Conservation (phyloP, 306 rosid genomes). For the Lagenaria siceraria region DNA sequence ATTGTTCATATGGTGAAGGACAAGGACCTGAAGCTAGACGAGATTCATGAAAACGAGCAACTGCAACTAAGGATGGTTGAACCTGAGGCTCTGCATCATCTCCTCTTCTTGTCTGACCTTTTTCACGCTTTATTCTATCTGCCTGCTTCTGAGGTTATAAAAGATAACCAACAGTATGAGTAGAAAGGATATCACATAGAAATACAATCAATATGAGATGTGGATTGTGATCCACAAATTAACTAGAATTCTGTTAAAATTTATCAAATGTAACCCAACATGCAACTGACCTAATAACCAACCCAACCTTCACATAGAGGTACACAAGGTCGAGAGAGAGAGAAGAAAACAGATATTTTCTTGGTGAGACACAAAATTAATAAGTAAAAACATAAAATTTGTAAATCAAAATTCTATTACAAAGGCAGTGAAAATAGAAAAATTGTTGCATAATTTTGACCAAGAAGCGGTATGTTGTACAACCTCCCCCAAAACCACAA, state of each 20-base stretch:
- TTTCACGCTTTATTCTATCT: constrained; percentile 83
- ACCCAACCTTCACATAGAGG: background rate
- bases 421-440: background rate
- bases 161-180: background rate
- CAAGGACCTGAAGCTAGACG: constrained; percentile 89
- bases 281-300: background rate
- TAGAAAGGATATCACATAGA: background rate
- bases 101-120: constrained; percentile 63
- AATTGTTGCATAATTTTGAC: background rate
- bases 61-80: constrained; percentile 69
- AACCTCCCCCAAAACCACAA: background rate
- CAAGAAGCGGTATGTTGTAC: background rate
- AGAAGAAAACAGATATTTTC: background rate
- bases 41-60: constrained; percentile 69
- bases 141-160: constrained; percentile 48
- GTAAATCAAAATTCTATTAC: background rate
- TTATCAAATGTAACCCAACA: background rate
- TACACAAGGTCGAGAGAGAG: background rate
- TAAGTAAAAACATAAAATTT: background rate
- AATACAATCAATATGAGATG: background rate
- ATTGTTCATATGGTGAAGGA: constrained; percentile 57
- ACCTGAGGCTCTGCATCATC: constrained; percentile 63
- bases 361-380: background rate
- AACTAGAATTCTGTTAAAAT: background rate
- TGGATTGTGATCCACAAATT: background rate